Evolutionary conservation across 495 filamentous ascomycete species (phyloP), one percentile per base, ranked within the genome.

Genomic region (Penicillium pulvis): DNA sequence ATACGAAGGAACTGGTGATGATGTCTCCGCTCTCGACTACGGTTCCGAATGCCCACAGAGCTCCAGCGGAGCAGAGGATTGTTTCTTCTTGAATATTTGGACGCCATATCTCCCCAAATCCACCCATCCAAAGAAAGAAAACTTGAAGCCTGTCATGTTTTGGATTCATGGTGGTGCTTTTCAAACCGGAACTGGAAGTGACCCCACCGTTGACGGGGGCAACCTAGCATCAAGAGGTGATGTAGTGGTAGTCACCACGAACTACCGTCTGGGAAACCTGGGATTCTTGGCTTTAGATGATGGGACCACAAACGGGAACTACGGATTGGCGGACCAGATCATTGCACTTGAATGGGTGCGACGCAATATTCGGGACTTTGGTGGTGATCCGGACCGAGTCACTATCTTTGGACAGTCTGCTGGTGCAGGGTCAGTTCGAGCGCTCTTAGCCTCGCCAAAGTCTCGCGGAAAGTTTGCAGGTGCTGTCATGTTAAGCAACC

Each of bases 391-490:
- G 1, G 69, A 74, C 39, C 80, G 79, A 59, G 81, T 87, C 26
- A 78, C 75, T 4, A 74, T 86, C 31, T 81, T 80, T 61, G 85
- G 84, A 24, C 76, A 85, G 60, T 79, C 73, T 33, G 80, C 85
- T 11, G 72, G 71, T 12, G 71, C 72, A 23, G 81, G 75, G 12
- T 80, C 79, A 11, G 79, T 84, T 1, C 55, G 67, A 19, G 69
- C 65, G 6, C 45, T 72, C n/a, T 56, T 72, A 10, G 65, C 64
- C 19, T 71, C 68, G 6, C 57, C 64, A 3, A 55, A 59, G 31
- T 72, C 78, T 10, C 71, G 74, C 36, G 74, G 74, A 1, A 75
- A 75, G 55, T 75, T 71, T 60, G 65, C 75, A 16, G 71, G 62
- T 17, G 78, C 74, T 0, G 71, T 81, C 2, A 70, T 76, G 41